These are phyloP conservation scores for Yamadazyma taylorii DNA, from an alignment of 1,139 yeast species.

Conservation along the genomic window DNA sequence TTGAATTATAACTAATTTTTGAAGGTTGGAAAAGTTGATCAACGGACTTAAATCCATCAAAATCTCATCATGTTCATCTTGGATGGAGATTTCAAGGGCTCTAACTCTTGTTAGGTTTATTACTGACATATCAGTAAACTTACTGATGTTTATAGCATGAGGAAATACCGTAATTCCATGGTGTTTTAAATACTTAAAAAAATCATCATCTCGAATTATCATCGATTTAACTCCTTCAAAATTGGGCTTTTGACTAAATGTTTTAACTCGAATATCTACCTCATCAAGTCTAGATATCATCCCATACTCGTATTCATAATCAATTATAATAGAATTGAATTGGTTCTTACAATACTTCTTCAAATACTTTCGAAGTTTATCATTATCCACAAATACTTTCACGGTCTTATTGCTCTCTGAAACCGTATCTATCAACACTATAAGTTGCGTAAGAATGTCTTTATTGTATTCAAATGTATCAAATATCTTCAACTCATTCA, in stretches of 20 bases:
- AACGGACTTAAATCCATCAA: constrained; percentile 3
- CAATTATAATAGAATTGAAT: constrained; percentile 12
- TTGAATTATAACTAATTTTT: constrained; percentile 10
- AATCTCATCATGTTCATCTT: constrained; percentile 3
- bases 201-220: constrained; percentile 4
- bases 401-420: background rate
- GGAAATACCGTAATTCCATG: constrained; percentile 5
- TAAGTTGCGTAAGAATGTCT: constrained; percentile 31
- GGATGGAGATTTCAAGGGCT: constrained; percentile 8
- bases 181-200: constrained; percentile 5
- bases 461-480: constrained; percentile 22
- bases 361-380: constrained; percentile 7
- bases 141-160: constrained; percentile 7
- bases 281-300: constrained; percentile 7
- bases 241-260: constrained; percentile 1
- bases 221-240: constrained; percentile 3
- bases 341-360: constrained; percentile 3
- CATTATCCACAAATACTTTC: constrained; percentile 12
- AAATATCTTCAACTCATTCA: constrained; percentile 24
- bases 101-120: constrained; percentile 6
- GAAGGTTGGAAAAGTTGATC: constrained; percentile 8
- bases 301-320: constrained; percentile 5
- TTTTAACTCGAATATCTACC: constrained; percentile 10
- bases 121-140: constrained; percentile 4
- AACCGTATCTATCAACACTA: constrained; percentile 2